These are phyloP conservation scores for Arthrobotrys musiformis DNA, from an alignment of 2,329 filamentous ascomycete genomes.

Conservation along the genomic window DNA sequence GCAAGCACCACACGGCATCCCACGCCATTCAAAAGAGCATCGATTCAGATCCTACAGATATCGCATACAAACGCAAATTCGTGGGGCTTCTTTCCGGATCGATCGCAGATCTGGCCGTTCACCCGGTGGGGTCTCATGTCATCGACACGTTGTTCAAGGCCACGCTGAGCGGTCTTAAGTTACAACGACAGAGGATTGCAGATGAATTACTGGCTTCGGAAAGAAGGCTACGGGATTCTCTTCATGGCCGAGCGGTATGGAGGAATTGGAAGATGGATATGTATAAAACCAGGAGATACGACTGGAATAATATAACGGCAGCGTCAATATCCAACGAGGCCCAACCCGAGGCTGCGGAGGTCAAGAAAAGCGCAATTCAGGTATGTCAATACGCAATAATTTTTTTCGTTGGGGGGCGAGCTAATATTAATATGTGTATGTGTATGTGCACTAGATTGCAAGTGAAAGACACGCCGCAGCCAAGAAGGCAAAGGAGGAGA, in stretches of 20 bases:
- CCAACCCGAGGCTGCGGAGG: neutral
- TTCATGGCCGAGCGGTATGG: slow-evolving; percentile 75
- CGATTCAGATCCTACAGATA: slow-evolving; percentile 64
- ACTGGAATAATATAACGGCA: slow-evolving; percentile 72
- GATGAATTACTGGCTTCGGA: slow-evolving; percentile 72
- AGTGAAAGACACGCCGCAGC: slow-evolving; percentile 34
- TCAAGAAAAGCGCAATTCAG: slow-evolving; percentile 39
- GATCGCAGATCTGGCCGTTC: slow-evolving; percentile 71
- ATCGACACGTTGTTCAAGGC: slow-evolving; percentile 75
- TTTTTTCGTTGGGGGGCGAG: slow-evolving; percentile 59
- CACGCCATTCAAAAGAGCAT: slow-evolving; percentile 74
- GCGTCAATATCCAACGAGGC: slow-evolving; percentile 58
- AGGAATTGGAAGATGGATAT: slow-evolving; percentile 79
- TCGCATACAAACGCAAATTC: slow-evolving; percentile 70
- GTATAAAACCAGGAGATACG: slow-evolving; percentile 71
- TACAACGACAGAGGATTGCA: slow-evolving; percentile 74
- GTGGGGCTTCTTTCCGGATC: slow-evolving; percentile 72
- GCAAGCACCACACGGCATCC: slow-evolving; percentile 71
- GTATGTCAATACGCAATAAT: slow-evolving; percentile 59
- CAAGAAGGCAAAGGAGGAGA: slow-evolving; percentile 28
- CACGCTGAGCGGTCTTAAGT: slow-evolving; percentile 72
- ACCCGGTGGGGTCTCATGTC: slow-evolving; percentile 74
- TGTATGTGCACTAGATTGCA: slow-evolving; percentile 26
- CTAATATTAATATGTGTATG: neutral
- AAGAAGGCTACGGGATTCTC: slow-evolving; percentile 71